Evolutionary conservation across 1,139 yeast genomes (phyloP), one percentile per base, ranked within the genome.

Genomic region (Zygosaccharomyces pseudobailii): DNA sequence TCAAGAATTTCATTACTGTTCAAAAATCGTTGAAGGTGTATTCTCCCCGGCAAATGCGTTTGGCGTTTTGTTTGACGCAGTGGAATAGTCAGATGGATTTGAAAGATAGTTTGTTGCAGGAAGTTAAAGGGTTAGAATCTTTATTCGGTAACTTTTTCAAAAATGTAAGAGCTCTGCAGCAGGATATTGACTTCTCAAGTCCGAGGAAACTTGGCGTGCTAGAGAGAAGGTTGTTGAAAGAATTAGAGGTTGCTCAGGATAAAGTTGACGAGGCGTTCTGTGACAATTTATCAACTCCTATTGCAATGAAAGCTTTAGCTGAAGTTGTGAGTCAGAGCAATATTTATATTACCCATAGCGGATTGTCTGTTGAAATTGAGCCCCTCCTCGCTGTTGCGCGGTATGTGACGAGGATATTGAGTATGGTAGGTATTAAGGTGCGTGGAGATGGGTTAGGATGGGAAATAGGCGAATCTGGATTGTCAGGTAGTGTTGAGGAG

Each of bases 81-180:
- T 92, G 98, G 98, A 92, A 89, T 61, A 82, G 79, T 60, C 95
- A 90, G 54, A 73, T 92, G 46, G 99, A 92, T 68, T 92, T 92
- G 71, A 92, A 90, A 69, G 92, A 85, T 59, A 75, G 84, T 40
- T 73, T 92, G 53, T 70, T 88, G 45, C 71, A 75, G 48, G 96
- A 90, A 65, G 95, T 87, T 24, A 83, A 76, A 65, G 73, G 90
- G 1, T 73, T 79, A 48, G 97, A 92, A 68, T 72, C 84, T 2
- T 70, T 90, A 1, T 66, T 88, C 48, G 80, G 81, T 56, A 92
- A 88, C 62, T 92, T 86, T 64, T 92, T 94, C 74, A 80, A 84
- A 43, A 87, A 79, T 48, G 84, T 87, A 27, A 78, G 95, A 59
- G 97, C 97, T 1, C 73, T 88, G 56, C 75, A 79, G 52, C 67